These are phyloP conservation scores for Saccharomycopsis babjevae DNA, from an alignment of 805 yeast species.

Conservation along the genomic window DNA sequence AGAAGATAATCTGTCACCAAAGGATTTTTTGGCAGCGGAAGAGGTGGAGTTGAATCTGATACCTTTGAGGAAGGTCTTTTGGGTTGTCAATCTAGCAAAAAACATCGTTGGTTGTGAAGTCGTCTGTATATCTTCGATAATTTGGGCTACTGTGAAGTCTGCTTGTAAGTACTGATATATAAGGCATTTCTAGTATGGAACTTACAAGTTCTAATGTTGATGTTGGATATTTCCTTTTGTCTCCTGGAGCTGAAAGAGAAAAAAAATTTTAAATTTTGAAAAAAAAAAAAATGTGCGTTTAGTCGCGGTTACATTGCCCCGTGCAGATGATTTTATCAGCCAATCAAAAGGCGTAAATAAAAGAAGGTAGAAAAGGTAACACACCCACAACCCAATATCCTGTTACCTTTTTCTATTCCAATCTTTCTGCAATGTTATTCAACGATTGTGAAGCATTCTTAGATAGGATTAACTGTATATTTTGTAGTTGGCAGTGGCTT, in stretches of 20 bases:
- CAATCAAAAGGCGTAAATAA: neutral
- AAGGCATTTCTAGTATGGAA: neutral
- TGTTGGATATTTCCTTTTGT: neutral
- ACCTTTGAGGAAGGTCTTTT: constrained; percentile 10
- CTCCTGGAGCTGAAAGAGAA: neutral
- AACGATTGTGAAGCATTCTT: too few relatives aligned
- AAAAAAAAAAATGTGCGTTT: neutral
- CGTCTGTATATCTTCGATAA: too few relatives aligned
- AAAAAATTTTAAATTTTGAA: neutral
- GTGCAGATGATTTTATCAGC: neutral
- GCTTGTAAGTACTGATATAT: too few relatives aligned
- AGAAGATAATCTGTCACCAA: neutral
- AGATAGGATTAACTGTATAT: too few relatives aligned
- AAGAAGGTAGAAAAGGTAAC: neutral
- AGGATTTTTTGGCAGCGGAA: constrained; percentile 9
- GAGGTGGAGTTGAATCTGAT: constrained; percentile 28
- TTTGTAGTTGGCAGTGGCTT: too few relatives aligned
- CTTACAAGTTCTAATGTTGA: neutral
- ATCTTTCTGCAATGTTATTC: too few relatives aligned
- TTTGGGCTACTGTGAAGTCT: too few relatives aligned
- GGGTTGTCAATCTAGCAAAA: constrained; percentile 1
- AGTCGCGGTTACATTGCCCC: neutral
- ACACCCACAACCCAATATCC: too few relatives aligned
- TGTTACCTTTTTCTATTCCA: too few relatives aligned
- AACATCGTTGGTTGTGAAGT: neutral